These are phyloP conservation scores for Jacaranda copaia DNA, from an alignment of 257 asterid genomes.

Conservation along the genomic window DNA sequence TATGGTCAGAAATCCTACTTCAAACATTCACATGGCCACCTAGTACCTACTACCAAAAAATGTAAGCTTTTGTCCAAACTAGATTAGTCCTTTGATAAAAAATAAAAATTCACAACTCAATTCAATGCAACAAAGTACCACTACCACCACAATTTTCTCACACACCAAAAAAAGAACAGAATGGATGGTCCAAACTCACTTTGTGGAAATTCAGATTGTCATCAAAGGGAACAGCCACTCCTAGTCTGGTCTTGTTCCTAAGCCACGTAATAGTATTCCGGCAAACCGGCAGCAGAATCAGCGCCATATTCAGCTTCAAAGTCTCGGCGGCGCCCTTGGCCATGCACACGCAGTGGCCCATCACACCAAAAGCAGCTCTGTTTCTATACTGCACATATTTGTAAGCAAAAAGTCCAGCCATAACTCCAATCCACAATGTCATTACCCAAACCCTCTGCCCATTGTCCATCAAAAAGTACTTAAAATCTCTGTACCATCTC, in stretches of 20 bases:
- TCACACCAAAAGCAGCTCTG: constrained; percentile 56
- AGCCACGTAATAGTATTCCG: constrained; percentile 92
- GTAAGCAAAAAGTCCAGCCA: constrained; percentile 75
- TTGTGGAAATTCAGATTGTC: constrained; percentile 89
- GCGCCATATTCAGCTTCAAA: constrained; percentile 88
- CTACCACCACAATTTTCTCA: background rate
- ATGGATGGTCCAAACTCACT: constrained; percentile 39
- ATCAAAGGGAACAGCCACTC: constrained; percentile 77
- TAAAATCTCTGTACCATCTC: constrained; percentile 55
- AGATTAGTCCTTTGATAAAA: background rate
- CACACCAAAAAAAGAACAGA: background rate
- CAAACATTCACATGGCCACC: no score
- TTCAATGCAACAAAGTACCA: constrained; percentile 1
- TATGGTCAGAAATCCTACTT: no score
- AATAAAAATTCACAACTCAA: background rate
- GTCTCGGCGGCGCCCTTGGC: constrained; percentile 95
- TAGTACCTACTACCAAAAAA: no score
- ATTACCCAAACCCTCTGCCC: constrained; percentile 87
- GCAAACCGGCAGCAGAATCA: constrained; percentile 78
- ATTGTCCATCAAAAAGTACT: constrained; percentile 64
- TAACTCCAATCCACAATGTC: constrained; percentile 66
- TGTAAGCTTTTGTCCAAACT: background rate
- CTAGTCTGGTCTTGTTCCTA: constrained; percentile 69
- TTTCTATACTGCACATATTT: constrained; percentile 66
- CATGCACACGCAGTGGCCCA: constrained; percentile 80